Evolutionary conservation across 2,329 filamentous ascomycete species (phyloP).

Genomic region (Aspergillus pseudoviridinutans): DNA sequence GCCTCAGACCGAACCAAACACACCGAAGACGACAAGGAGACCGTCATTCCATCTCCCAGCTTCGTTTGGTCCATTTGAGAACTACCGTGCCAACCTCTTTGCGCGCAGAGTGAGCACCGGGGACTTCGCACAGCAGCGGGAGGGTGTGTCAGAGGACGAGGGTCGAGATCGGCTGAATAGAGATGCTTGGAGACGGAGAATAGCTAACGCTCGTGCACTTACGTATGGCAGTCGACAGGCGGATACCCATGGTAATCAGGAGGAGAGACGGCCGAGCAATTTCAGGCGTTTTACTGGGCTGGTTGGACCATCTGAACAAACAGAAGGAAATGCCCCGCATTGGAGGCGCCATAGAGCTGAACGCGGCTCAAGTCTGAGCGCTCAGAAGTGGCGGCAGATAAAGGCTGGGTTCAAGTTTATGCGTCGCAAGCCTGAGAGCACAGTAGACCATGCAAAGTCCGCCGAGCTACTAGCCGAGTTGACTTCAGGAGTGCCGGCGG

Average conservation of each 20-base stretch:
- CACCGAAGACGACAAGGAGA: slow-evolving; percentile 49
- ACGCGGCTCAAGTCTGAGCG: slow-evolving; percentile 66
- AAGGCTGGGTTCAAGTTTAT: slow-evolving; percentile 82
- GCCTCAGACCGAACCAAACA: slow-evolving; percentile 63
- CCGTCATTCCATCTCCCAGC: slow-evolving; percentile 40
- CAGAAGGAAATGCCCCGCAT: slow-evolving; percentile 60
- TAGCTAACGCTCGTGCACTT: slow-evolving; percentile 42
- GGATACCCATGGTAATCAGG: slow-evolving; percentile 46
- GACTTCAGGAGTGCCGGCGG: slow-evolving; percentile 85
- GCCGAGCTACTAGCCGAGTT: slow-evolving; percentile 95
- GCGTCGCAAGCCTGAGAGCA: slow-evolving; percentile 75
- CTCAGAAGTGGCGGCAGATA: slow-evolving; percentile 86
- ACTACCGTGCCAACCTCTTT: slow-evolving; percentile 49
- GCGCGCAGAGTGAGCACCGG: slow-evolving; percentile 64
- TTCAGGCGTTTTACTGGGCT: slow-evolving; percentile 62
- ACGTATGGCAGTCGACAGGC: slow-evolving; percentile 50
- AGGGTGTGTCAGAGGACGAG: slow-evolving; percentile 71
- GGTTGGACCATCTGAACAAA: slow-evolving; percentile 59
- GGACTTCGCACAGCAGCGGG: slow-evolving; percentile 55
- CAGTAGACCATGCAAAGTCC: slow-evolving; percentile 90
- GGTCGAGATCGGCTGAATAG: slow-evolving; percentile 60
- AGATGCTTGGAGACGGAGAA: slow-evolving; percentile 57
- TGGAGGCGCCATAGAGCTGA: slow-evolving; percentile 52
- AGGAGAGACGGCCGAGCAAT: slow-evolving; percentile 58
- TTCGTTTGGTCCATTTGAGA: slow-evolving; percentile 47